Evolutionary conservation across 2,329 filamentous ascomycete genomes (phyloP).

Genomic region (Fusarium compactum): DNA sequence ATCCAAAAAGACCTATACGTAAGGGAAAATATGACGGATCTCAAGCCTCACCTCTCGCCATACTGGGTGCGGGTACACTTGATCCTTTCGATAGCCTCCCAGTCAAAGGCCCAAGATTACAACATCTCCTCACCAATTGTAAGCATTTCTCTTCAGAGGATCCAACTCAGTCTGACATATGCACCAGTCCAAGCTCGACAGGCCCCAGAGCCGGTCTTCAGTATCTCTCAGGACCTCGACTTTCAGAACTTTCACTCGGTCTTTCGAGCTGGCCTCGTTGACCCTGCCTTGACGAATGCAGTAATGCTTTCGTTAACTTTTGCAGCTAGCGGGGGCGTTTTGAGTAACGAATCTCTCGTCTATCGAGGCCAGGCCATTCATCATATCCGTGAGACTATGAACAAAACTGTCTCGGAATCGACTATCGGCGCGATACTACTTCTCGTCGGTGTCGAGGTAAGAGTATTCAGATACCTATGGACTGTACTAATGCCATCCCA

Average conservation of each 20-base stretch:
- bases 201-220: slow-evolving; percentile 54
- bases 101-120: slow-evolving; percentile 14
- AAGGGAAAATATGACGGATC: rapidly evolving
- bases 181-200: slow-evolving; percentile 41
- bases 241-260: slow-evolving; percentile 55
- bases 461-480: slow-evolving; percentile 4
- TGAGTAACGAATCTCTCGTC: slow-evolving; percentile 51
- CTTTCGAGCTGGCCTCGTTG: slow-evolving; percentile 50
- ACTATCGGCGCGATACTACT: slow-evolving; percentile 58
- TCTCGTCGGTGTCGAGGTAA: slow-evolving; percentile 57
- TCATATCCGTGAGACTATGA: slow-evolving; percentile 53
- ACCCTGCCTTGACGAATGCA: slow-evolving; percentile 55
- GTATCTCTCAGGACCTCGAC: slow-evolving; percentile 51
- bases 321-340: slow-evolving; percentile 40
- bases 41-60: rapidly evolving
- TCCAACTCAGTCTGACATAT: rapidly evolving
- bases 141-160: not conserved
- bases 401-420: slow-evolving; percentile 50
- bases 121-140: slow-evolving; percentile 25
- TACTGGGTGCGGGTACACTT: not conserved
- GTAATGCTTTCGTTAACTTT: slow-evolving; percentile 56
- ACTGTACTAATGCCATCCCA: slow-evolving; percentile 23
- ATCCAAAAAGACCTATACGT: rapidly evolving
- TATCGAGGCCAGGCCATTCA: slow-evolving; percentile 53
- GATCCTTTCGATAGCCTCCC: slow-evolving; percentile 36